These are phyloP conservation scores for Hondaea fermentalgiana DNA, from an alignment of 108 stramenopile genomes.

Conservation along the genomic window DNA sequence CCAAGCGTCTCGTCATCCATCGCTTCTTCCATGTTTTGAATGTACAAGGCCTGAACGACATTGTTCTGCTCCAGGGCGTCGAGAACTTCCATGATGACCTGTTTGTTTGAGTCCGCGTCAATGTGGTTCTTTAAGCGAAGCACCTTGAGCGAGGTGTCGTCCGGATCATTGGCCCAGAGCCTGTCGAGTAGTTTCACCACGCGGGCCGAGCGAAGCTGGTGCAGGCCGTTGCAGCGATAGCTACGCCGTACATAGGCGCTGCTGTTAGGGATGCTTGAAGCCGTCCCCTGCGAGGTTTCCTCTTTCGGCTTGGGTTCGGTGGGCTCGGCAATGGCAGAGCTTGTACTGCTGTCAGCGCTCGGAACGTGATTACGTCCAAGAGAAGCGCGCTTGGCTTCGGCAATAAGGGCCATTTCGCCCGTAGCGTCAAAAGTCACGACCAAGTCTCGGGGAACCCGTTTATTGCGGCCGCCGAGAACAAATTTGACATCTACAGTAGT, in stretches of 20 bases:
- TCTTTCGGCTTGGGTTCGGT: not conserved
- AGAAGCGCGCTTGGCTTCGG: not conserved
- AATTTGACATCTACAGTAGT: not conserved
- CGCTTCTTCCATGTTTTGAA: slow-evolving; percentile 17
- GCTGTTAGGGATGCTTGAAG: not conserved
- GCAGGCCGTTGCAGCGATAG: not conserved
- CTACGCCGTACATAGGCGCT: not conserved
- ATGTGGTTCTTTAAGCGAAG: slow-evolving; percentile 1
- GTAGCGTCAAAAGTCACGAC: not conserved
- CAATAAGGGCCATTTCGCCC: not conserved
- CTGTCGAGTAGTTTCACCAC: not conserved
- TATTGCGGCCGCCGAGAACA: not conserved
- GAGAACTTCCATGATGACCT: not conserved
- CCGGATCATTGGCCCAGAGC: not conserved
- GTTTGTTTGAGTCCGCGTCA: not conserved
- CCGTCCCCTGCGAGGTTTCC: not conserved
- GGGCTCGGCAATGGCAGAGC: not conserved
- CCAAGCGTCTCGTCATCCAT: not conserved
- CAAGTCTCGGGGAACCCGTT: not conserved
- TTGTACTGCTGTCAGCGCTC: not conserved
- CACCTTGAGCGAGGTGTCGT: not conserved
- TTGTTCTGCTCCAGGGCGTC: not conserved
- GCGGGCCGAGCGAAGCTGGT: not conserved
- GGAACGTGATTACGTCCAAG: not conserved
- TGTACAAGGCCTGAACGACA: slow-evolving; percentile 15